phyloP scores from a whole-genome alignment of 148 eudicot genomes.

The Camellia japonica region DNA sequence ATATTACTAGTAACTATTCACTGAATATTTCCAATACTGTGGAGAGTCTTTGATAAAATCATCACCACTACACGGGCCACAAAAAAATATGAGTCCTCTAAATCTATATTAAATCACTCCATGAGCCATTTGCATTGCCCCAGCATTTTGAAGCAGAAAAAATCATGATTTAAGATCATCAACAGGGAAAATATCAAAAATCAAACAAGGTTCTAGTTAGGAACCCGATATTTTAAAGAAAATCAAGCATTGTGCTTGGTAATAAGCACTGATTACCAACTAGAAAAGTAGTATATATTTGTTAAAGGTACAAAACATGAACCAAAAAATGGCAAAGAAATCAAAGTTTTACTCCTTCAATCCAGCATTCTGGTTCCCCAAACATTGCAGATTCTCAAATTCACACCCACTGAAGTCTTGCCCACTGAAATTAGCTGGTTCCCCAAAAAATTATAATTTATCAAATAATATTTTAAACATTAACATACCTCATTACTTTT shows the following conservation, averaged over 20 bases:
- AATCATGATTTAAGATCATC: neutral
- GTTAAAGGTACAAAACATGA: neutral
- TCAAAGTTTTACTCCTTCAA: slow-evolving; percentile 34
- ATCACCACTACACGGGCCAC: neutral
- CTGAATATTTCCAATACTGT: neutral
- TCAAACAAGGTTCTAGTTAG: too few species aligned
- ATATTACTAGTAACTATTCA: neutral
- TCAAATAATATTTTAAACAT: too few species aligned
- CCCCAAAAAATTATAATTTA: too few species aligned
- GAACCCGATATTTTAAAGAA: neutral
- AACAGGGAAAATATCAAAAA: neutral
- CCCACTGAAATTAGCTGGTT: slow-evolving; percentile 33
- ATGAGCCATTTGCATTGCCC: neutral
- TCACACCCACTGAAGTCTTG: slow-evolving; percentile 59
- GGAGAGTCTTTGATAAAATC: neutral
- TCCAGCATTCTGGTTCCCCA: slow-evolving; percentile 50
- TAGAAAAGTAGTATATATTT: neutral
- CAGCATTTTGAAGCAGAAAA: neutral
- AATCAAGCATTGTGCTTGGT: neutral
- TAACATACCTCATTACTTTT: too few species aligned
- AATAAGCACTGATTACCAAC: neutral
- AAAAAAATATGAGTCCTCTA: neutral
- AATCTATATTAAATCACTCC: neutral
- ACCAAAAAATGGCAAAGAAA: neutral
- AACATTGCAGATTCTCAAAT: slow-evolving; percentile 63